Evolutionary conservation across 1,284 basidiomycete genomes (phyloP).

Genomic region (Moesziomyces sp.): DNA sequence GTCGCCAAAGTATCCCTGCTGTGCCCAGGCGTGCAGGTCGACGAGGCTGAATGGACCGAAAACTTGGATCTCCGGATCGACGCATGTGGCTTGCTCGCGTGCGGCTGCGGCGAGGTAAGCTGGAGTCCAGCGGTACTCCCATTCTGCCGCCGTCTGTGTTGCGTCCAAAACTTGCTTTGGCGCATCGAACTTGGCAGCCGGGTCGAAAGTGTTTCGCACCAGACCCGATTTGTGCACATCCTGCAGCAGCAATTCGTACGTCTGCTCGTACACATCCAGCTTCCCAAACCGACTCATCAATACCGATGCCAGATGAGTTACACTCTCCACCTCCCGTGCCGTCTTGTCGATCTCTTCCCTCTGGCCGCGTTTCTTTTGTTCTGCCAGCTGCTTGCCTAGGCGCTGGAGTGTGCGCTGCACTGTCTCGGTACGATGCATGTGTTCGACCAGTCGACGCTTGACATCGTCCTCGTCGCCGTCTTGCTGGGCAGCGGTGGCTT

Average conservation of each 20-base stretch:
- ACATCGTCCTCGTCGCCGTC: conserved; percentile 73
- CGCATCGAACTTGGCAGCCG: conserved; percentile 36
- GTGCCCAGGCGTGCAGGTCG: conserved; percentile 54
- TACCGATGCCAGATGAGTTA: conserved; percentile 58
- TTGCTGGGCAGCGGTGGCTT: conserved; percentile 79
- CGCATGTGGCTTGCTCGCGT: conserved; percentile 18
- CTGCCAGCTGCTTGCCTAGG: conserved; percentile 72
- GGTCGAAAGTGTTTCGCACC: conserved; percentile 63
- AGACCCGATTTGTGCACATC: conserved; percentile 56
- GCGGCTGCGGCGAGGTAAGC: conserved; percentile 57
- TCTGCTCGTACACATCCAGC: conserved; percentile 64
- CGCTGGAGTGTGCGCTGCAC: conserved; percentile 89
- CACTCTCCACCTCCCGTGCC: conserved; percentile 42
- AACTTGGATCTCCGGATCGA: conserved; percentile 48
- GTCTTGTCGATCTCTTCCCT: conserved; percentile 14
- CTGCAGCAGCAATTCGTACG: conserved; percentile 58
- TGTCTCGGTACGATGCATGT: conserved; percentile 88
- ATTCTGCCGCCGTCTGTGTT: conserved; percentile 13
- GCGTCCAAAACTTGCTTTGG: not conserved
- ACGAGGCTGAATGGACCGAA: conserved; percentile 59
- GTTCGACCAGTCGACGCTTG: conserved; percentile 69
- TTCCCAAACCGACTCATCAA: conserved; percentile 61
- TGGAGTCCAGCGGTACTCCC: conserved; percentile 64
- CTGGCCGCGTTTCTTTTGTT: conserved; percentile 70
- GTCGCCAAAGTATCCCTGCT: conserved; percentile 63